phyloP scores from a whole-genome alignment of 2,329 filamentous ascomycete genomes.

The Chalaropsis ovoidea region DNA sequence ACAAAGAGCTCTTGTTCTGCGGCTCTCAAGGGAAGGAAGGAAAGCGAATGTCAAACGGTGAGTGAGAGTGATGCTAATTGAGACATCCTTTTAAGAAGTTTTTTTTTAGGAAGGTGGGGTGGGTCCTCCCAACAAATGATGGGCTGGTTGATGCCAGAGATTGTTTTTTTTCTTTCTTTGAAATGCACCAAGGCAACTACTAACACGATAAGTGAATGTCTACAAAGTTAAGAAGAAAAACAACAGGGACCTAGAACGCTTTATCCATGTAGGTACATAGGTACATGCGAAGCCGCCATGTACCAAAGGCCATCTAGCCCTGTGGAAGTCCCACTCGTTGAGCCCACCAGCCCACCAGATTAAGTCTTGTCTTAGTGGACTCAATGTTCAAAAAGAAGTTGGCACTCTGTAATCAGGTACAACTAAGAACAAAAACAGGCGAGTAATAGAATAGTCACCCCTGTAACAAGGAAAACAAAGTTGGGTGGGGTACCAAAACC shows the following conservation, averaged over 20 bases:
- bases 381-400: constrained; percentile 8
- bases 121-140: constrained; percentile 24
- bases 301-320: constrained; percentile 13
- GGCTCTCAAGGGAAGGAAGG: constrained; percentile 10
- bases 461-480: not conserved
- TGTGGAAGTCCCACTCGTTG: constrained; percentile 24
- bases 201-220: not conserved
- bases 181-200: not conserved
- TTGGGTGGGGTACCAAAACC: constrained; percentile 11
- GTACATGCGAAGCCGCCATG: not conserved
- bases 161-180: not conserved
- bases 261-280: not conserved
- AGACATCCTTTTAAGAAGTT: constrained; percentile 6
- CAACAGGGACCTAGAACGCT: constrained; percentile 1
- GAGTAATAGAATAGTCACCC: not conserved
- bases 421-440: constrained; percentile 6
- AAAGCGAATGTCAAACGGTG: constrained; percentile 12
- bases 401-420: constrained; percentile 10
- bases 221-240: constrained; percentile 7
- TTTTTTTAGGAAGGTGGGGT: constrained; percentile 18
- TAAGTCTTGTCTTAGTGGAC: constrained; percentile 3
- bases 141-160: constrained; percentile 3
- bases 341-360: constrained; percentile 24
- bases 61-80: not conserved
- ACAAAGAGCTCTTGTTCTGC: constrained; percentile 12